These are phyloP conservation scores for Aspergillus conjunctus DNA, from an alignment of 495 filamentous ascomycete genomes.

Conservation along the genomic window DNA sequence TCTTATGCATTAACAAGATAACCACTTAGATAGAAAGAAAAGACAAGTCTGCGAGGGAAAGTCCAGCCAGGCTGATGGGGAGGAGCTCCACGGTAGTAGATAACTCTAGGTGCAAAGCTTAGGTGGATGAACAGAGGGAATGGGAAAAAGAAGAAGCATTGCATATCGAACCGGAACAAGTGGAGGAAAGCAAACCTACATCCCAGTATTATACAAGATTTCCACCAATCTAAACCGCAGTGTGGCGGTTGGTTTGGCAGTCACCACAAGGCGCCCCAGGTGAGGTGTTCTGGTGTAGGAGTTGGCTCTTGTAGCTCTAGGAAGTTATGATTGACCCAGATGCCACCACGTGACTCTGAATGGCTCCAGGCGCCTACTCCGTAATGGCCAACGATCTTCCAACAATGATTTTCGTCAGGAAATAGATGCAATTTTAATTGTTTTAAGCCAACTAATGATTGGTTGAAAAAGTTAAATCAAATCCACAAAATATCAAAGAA, in stretches of 20 bases:
- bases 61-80: slow-evolving; percentile 5
- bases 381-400: slow-evolving; percentile 1
- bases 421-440: too few species aligned
- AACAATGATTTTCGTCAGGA: neutral
- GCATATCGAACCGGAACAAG: slow-evolving; percentile 8
- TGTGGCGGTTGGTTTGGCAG: slow-evolving; percentile 12
- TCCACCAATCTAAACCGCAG: slow-evolving; percentile 7
- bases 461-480: too few species aligned
- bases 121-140: slow-evolving; percentile 5
- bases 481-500: too few species aligned
- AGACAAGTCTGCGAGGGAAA: neutral
- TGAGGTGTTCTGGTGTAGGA: slow-evolving; percentile 24
- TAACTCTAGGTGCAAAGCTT: slow-evolving; percentile 18
- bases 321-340: slow-evolving; percentile 25
- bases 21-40: neutral
- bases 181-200: slow-evolving; percentile 9
- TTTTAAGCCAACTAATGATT: too few species aligned
- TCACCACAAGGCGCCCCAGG: slow-evolving; percentile 21
- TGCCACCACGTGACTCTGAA: slow-evolving; percentile 28
- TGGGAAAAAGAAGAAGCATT: slow-evolving; percentile 9
- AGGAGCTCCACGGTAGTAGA: slow-evolving; percentile 12
- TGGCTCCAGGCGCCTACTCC: slow-evolving; percentile 7
- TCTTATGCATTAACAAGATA: too few species aligned
- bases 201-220: slow-evolving; percentile 8
- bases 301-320: slow-evolving; percentile 29